Evolutionary conservation across 2,329 filamentous ascomycete species (phyloP), one percentile per base, ranked within the genome.

Genomic region (Cryphonectria carpinicola): DNA sequence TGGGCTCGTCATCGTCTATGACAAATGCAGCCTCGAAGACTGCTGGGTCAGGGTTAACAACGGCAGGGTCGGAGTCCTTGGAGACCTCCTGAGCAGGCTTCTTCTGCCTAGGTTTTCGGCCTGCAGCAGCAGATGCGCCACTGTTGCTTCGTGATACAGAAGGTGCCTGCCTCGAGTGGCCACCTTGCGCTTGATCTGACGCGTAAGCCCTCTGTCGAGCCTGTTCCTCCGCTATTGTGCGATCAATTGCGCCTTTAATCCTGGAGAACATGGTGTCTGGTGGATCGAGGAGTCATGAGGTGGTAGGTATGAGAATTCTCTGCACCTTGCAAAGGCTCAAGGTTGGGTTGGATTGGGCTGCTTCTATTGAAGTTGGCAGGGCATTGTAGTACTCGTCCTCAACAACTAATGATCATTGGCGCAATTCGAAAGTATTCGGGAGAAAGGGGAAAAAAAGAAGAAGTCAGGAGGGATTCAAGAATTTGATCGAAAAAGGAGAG

Each of bases 151-250:
- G 63, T 80, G 78, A 28, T 82, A 84, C 63, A 81, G 83, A 78
- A 68, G 86, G 75, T 77, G 84, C 72, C 80, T 83, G 77, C 54
- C 70, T 67, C 71, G 82, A 80, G 77, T 80, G 76, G 76, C 82
- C 76, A 70, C 81, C 81, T 67, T 84, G 83, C 6, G 84, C 79
- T 11, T 65, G 63, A 22, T 62, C 66, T 60, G 56, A 28, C 73
- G 84, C 76, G 56, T 82, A 76, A 66, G 84, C 81, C 77, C 88
- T 88, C 79, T 94, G 92, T 71, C 93, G 92, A 70, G 93, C 92
- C 82, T 97, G 93, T 82, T 98, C 95, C 83, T 97, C 94, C 77
- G 94, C 93, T 77, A 98, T 96, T 77, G 92, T 92, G 76, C 90
- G 90, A 80, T 97, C 93, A 80, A 97, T 94, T 71, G 92, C 92